Evolutionary conservation across 441 rosid species (phyloP), one percentile per base, ranked within the genome.

Genomic region (Erodium chrysanthum): DNA sequence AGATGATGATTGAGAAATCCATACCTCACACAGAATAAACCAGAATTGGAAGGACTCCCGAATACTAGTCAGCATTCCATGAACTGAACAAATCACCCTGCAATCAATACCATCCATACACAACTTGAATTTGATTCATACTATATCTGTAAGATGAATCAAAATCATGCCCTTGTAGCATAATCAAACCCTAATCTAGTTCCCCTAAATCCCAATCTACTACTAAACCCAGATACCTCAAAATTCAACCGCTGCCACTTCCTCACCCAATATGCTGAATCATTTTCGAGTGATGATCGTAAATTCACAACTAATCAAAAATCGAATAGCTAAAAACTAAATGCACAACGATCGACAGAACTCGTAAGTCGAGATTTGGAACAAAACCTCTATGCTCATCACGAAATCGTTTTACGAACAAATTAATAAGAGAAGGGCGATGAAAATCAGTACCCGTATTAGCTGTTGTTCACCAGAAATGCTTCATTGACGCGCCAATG

Each of bases 91-190:
- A 59, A 22, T 59, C 29, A 59, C 33, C 31, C 63, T 59, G 33
- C 63, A 59, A 59, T 22, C 63, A 59, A 59, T 10, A 11, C 63
- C 31, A 59, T 25, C 63, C 63, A 59, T 59, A 12, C 22, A 59
- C 63, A 59, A 59, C 63, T 9, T 11, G 31, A 10, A 10, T 22
- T 59, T 11, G 25, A 22, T 59, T 23, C 33, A 22, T 10, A 18
- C 5, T 21, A 22, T n/a, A 59, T 22, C 7, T 14, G 15, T 3
- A 11, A 22, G 17, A 22, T 11, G 29, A 23, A 22, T 59, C 63
- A 22, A 59, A 56, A 59, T 11, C 33, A 25, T 12, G 14, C 33
- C 62, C 63, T 59, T 10, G 15, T 27, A 59, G 33, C 63, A 59
- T 12, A 59, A 59, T 7, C 17, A 59, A 59, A 22, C 31, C 33